Percentiles rank a stretch among this genome's conserved stretches.
phyloP scores from a whole-genome alignment of 768 basidiomycete species.

The Boletus sp. region DNA sequence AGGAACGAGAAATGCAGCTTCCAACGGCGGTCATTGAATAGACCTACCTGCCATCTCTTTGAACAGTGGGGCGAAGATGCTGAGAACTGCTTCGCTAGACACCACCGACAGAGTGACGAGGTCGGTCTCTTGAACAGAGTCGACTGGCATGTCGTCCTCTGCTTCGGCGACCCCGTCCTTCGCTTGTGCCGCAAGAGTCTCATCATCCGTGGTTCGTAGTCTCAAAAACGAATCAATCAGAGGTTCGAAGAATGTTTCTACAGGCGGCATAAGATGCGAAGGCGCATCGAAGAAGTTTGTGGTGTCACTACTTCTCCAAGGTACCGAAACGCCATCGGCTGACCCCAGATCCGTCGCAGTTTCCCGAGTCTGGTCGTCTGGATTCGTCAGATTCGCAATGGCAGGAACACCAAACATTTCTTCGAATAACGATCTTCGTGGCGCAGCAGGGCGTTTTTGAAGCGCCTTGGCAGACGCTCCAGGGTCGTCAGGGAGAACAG shows the following conservation, averaged over 20 bases:
- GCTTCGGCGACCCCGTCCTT: constrained; percentile 31
- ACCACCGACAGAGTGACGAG: constrained; percentile 27
- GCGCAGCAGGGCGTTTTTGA: constrained; percentile 29
- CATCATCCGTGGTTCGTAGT: constrained; percentile 25
- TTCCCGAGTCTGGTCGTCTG: constrained; percentile 19
- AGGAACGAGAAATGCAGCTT: constrained; percentile 3
- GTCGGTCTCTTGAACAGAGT: constrained; percentile 21
- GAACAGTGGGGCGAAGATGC: constrained; percentile 63
- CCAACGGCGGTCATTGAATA: neutral
- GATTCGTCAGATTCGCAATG: constrained; percentile 39
- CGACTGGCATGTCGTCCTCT: constrained; percentile 47
- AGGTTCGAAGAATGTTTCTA: constrained; percentile 68
- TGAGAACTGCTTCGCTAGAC: constrained; percentile 57
- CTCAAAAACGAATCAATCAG: constrained; percentile 51
- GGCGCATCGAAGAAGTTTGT: constrained; percentile 61
- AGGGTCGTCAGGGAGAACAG: constrained; percentile 41
- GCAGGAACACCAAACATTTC: constrained; percentile 88
- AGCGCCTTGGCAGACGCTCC: constrained; percentile 42
- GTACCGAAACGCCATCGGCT: constrained; percentile 18
- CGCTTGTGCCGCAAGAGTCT: constrained; percentile 5
- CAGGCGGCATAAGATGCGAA: constrained; percentile 73
- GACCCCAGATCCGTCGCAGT: constrained; percentile 12
- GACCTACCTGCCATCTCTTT: constrained; percentile 45
- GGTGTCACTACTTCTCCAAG: constrained; percentile 42
- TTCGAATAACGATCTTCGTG: constrained; percentile 70